Percentiles rank a stretch among this genome's conserved stretches.
Evolutionary conservation across 768 basidiomycete species (phyloP).

Genomic region (Tylopilus sp.): DNA sequence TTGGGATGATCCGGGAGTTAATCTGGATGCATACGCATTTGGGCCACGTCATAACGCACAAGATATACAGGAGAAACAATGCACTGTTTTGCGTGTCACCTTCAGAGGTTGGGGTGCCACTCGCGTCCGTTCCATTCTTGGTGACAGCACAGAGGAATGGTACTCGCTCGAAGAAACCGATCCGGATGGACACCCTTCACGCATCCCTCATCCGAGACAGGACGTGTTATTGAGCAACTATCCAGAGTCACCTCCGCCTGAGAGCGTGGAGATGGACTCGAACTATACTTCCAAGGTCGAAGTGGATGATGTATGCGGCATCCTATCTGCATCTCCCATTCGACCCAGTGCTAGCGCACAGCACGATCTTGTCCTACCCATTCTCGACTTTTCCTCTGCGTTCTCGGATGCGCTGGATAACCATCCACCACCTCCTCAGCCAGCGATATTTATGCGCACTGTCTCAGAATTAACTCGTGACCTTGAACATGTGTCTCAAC

Average conservation of each 20-base stretch:
- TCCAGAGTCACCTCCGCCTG: background rate
- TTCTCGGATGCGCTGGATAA: slow-evolving; percentile 23
- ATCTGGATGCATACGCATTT: slow-evolving; percentile 60
- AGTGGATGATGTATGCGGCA: slow-evolving; percentile 2
- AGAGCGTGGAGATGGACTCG: slow-evolving; percentile 8
- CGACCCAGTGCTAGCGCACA: slow-evolving; percentile 48
- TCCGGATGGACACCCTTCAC: slow-evolving; percentile 11
- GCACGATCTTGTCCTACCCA: slow-evolving; percentile 72
- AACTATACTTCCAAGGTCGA: slow-evolving; percentile 6
- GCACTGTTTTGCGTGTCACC: slow-evolving; percentile 63
- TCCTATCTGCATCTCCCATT: slow-evolving; percentile 9
- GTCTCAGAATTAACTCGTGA: slow-evolving; percentile 22
- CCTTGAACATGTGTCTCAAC: background rate
- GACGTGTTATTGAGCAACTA: background rate
- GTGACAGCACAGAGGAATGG: slow-evolving; percentile 72
- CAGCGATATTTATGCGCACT: slow-evolving; percentile 20
- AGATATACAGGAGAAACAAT: slow-evolving; percentile 47
- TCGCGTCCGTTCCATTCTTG: slow-evolving; percentile 64
- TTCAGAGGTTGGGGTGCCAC: slow-evolving; percentile 72
- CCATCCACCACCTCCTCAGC: slow-evolving; percentile 10
- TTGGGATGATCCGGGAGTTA: slow-evolving; percentile 50
- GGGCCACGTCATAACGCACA: slow-evolving; percentile 32
- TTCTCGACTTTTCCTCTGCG: slow-evolving; percentile 64
- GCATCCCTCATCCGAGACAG: slow-evolving; percentile 1
- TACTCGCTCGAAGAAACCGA: slow-evolving; percentile 62